Base-by-base conservation (phyloP, 768 basidiomycete species). In the Lactarius evosmus region DNA sequence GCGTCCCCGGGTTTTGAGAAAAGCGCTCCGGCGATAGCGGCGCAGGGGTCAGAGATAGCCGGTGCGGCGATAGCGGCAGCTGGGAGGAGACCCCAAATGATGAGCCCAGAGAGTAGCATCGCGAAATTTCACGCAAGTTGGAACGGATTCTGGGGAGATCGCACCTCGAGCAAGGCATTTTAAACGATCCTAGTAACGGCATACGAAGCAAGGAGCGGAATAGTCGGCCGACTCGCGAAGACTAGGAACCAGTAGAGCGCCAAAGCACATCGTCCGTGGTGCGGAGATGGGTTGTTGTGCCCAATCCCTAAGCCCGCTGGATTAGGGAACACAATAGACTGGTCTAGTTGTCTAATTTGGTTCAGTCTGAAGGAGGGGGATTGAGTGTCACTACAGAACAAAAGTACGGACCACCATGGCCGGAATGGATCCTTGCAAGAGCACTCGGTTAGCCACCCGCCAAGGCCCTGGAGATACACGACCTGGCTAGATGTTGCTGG, bases 311-410 rank as follows among this genome's bases (percentile, higher is more conserved):
- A 33, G 44, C 34, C 17, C 33, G 19, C 52, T 41, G 22, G 32
- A 64, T 64, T 60, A 59, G 63, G 63, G 53, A 59, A 64, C 46
- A 8, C 33, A 25, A 50, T 56, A 11, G 29, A 59, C 33, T 49
- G n/a, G 29, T 27, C 51, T 8, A 27, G 16, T 8, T 40, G 41
- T 38, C 52, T 59, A 27, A 32, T 40, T n/a, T 46, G 41, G 49
- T 49, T 38, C n/a, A 25, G 41, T 49, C 5, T 27, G 52, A 59
- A 36, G 19, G 52, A 44, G 49, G 29, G 27, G 40, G 6, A 16
- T 50, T 46, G 25, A 36, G 29, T 4, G 27, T 27, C 16, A 49
- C 16, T 17, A 52, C 29, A 32, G 25, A 44, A 33, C 38, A 19
- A 40, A 29, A 46, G 12, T 5, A 46, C n/a, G n/a, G 6, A 32